Percentiles rank a stretch among this genome's conserved stretches.
These are phyloP conservation scores for Ceratocystis diversiconidia DNA, from an alignment of 2,329 filamentous ascomycete genomes.

Conservation along the genomic window DNA sequence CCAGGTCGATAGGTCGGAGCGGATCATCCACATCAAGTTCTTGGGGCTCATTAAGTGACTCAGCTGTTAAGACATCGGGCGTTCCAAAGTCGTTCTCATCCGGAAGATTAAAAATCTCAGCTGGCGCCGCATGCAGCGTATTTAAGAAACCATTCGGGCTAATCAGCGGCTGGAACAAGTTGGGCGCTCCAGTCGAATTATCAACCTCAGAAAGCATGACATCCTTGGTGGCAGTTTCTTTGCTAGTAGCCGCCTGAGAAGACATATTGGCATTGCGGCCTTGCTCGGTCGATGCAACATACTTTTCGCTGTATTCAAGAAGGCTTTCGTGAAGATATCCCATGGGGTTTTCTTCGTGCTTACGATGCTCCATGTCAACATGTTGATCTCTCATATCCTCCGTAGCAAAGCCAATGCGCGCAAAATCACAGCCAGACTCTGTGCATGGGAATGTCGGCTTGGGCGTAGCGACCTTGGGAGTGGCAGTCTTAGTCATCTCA, in stretches of 20 bases:
- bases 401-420: slow-evolving; percentile 35
- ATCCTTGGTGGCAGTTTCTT: background rate
- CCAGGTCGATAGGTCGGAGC: background rate
- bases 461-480: slow-evolving; percentile 21
- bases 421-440: slow-evolving; percentile 41
- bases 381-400: slow-evolving; percentile 42
- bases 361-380: slow-evolving; percentile 44
- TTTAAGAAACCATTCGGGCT: slow-evolving; percentile 2
- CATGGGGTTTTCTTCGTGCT: slow-evolving; percentile 39
- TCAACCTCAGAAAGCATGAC: background rate
- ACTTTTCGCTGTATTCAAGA: slow-evolving; percentile 27
- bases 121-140: slow-evolving; percentile 8
- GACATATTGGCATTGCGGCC: slow-evolving; percentile 22
- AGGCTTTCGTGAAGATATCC: slow-evolving; percentile 40
- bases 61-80: slow-evolving; percentile 9
- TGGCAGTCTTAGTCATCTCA: slow-evolving; percentile 21
- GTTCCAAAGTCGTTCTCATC: background rate
- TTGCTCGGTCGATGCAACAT: slow-evolving; percentile 15
- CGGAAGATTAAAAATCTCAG: slow-evolving; percentile 9
- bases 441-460: slow-evolving; percentile 37
- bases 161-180: slow-evolving; percentile 12
- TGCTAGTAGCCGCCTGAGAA: background rate
- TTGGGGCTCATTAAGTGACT: slow-evolving; percentile 15
- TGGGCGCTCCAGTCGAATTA: background rate
- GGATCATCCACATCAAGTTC: slow-evolving; percentile 4